These are phyloP conservation scores for Ormosia emarginata DNA, from an alignment of 306 rosid genomes.

Conservation along the genomic window DNA sequence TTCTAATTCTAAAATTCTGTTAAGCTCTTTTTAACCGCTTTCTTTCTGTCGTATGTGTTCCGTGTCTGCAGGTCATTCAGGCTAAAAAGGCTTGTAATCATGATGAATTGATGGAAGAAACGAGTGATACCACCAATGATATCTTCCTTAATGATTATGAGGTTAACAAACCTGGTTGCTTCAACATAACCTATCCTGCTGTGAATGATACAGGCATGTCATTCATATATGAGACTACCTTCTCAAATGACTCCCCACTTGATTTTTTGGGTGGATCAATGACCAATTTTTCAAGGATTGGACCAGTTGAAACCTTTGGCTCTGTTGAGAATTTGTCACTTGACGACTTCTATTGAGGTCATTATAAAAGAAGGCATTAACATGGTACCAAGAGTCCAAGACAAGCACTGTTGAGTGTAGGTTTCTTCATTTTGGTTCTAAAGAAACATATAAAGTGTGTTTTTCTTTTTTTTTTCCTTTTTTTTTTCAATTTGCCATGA, in stretches of 20 bases:
- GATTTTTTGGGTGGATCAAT: constrained; percentile 83
- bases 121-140: constrained; percentile 16
- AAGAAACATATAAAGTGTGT: constrained; percentile 11
- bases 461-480: not conserved
- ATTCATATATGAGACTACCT: constrained; percentile 72
- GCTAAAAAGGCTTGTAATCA: constrained; percentile 54
- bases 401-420: not conserved
- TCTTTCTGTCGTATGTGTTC: not conserved
- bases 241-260: constrained; percentile 69
- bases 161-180: constrained; percentile 37
- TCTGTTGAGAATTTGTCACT: constrained; percentile 83
- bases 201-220: constrained; percentile 54
- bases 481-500: not conserved
- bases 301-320: constrained; percentile 64
- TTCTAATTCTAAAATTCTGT: not conserved
- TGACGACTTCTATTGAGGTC: constrained; percentile 67
- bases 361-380: not conserved
- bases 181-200: constrained; percentile 28
- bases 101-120: constrained; percentile 35
- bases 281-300: constrained; percentile 67
- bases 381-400: constrained; percentile 2
- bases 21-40: not conserved
- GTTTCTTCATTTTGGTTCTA: constrained; percentile 19
- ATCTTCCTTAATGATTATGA: constrained; percentile 44
- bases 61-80: constrained; percentile 52